phyloP scores from a whole-genome alignment of 2,329 filamentous ascomycete genomes.

The Cytospora leucostoma region DNA sequence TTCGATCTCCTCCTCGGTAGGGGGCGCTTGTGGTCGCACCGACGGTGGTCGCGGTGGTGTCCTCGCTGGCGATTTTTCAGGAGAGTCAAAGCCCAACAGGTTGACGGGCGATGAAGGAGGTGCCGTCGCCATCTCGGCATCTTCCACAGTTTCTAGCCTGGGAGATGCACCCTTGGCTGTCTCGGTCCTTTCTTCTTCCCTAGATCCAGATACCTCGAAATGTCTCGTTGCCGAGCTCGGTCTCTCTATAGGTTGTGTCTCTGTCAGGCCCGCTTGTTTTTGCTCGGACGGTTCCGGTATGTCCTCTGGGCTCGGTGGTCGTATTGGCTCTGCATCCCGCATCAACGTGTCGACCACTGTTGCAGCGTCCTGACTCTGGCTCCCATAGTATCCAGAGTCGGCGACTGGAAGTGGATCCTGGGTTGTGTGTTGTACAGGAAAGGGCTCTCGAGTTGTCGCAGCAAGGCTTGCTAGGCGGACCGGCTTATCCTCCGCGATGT shows the following conservation, averaged over 20 bases:
- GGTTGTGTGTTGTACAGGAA: slow-evolving; percentile 39
- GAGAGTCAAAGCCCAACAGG: slow-evolving; percentile 14
- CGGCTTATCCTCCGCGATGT: slow-evolving; percentile 57
- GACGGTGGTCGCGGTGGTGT: slow-evolving; percentile 20
- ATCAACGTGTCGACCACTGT: slow-evolving; percentile 40
- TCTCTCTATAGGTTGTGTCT: slow-evolving; percentile 27
- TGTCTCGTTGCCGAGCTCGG: slow-evolving; percentile 37
- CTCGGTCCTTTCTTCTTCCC: slow-evolving; percentile 47
- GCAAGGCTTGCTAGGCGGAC: slow-evolving; percentile 39
- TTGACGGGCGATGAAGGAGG: slow-evolving; percentile 29
- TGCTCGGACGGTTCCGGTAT: neutral
- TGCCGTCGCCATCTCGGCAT: slow-evolving; percentile 18
- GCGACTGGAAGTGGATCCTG: slow-evolving; percentile 40
- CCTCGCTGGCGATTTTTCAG: slow-evolving; percentile 18
- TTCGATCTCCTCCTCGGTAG: slow-evolving; percentile 19
- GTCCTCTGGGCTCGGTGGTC: neutral
- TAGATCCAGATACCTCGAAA: slow-evolving; percentile 44
- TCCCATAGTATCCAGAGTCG: slow-evolving; percentile 75
- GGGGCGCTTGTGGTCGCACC: neutral
- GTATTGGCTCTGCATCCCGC: slow-evolving; percentile 28
- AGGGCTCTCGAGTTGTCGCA: slow-evolving; percentile 33
- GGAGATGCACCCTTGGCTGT: slow-evolving; percentile 26
- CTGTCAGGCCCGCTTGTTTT: slow-evolving; percentile 19
- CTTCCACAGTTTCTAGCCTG: slow-evolving; percentile 22
- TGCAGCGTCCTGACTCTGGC: slow-evolving; percentile 56